phyloP scores from a whole-genome alignment of 257 asterid species.

The Fraxinus excelsior region DNA sequence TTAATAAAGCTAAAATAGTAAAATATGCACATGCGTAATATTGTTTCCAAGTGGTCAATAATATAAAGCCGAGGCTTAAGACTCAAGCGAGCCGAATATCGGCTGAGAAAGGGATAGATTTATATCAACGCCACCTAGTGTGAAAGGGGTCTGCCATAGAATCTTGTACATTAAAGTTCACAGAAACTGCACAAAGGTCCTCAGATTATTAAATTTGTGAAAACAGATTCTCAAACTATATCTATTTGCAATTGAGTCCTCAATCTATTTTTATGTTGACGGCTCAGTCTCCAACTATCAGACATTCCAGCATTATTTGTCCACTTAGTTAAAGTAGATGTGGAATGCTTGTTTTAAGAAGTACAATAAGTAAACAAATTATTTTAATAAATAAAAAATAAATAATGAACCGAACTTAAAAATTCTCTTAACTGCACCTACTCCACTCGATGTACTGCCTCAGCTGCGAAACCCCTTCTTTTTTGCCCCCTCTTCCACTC shows the following conservation, averaged over 20 bases:
- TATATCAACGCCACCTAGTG: neutral
- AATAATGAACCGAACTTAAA: too few relatives aligned
- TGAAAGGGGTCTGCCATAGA: constrained; percentile 18
- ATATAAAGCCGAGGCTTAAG: constrained; percentile 3
- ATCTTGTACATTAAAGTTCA: constrained; percentile 1
- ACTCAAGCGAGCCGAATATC: constrained; percentile 5
- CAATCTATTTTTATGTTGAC: neutral
- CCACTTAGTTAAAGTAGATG: too few relatives aligned
- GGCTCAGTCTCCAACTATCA: neutral
- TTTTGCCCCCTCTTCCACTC: too few relatives aligned
- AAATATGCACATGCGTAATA: neutral
- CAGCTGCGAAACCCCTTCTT: too few relatives aligned
- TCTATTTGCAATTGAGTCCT: too few relatives aligned
- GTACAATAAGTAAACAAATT: too few relatives aligned
- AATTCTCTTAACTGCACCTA: too few relatives aligned
- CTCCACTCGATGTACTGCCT: too few relatives aligned
- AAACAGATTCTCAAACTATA: neutral
- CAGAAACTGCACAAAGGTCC: neutral
- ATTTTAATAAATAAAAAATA: too few relatives aligned
- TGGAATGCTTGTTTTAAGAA: neutral
- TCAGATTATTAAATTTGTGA: neutral
- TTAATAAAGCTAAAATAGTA: too few relatives aligned
- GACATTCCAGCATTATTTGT: neutral
- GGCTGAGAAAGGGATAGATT: neutral
- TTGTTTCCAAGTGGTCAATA: neutral